These are phyloP conservation scores for Malus domestica DNA, from an alignment of 306 rosid species.

Conservation along the genomic window DNA sequence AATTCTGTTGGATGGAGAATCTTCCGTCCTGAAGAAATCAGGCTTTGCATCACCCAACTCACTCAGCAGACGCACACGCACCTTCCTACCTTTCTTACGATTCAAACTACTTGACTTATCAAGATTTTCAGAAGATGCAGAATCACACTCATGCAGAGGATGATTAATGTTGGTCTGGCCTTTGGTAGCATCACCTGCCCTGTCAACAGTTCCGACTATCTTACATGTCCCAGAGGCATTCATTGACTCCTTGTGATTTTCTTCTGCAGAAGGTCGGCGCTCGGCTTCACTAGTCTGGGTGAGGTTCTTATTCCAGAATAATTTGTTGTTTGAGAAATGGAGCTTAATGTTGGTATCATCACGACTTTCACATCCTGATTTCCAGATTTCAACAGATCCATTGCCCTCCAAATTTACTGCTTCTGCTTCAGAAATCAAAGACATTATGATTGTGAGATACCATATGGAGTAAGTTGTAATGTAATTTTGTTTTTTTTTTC, in stretches of 20 bases:
- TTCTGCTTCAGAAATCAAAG: constrained; percentile 27
- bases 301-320: constrained; percentile 28
- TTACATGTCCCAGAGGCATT: constrained; percentile 18
- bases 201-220: constrained; percentile 17
- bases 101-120: constrained; percentile 44
- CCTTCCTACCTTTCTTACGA: constrained; percentile 67
- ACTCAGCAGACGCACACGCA: constrained; percentile 56
- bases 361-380: constrained; percentile 41
- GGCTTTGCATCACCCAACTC: constrained; percentile 56
- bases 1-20: constrained; percentile 35
- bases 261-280: constrained; percentile 26
- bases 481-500: background rate
- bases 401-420: constrained; percentile 19
- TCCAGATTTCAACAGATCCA: constrained; percentile 14
- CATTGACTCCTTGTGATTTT: constrained; percentile 24
- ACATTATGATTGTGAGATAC: constrained; percentile 3
- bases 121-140: constrained; percentile 33
- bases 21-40: constrained; percentile 27
- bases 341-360: constrained; percentile 36
- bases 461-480: background rate
- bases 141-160: constrained; percentile 31
- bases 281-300: constrained; percentile 35
- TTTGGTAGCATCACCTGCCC: constrained; percentile 21
- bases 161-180: constrained; percentile 22
- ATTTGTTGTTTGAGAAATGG: constrained; percentile 28